Base-by-base conservation (phyloP, 73 alveolate species). In the Paramecium sexaurelia region DNA sequence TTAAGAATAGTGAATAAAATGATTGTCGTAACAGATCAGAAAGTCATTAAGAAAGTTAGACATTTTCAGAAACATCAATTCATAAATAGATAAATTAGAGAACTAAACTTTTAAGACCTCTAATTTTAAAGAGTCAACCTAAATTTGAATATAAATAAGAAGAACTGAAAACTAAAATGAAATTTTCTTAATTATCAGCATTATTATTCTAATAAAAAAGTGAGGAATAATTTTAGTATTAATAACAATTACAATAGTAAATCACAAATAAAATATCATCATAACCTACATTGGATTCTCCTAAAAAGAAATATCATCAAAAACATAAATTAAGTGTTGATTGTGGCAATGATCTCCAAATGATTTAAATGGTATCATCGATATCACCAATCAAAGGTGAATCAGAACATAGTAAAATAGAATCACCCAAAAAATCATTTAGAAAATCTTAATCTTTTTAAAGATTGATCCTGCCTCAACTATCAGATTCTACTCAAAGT, bases 371-470 rank as follows among this genome's bases (percentile, higher is more conserved):
- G 24, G 43, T 61, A 61, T 29, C 47, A 26, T 61, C 83, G 5
- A 27, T 61, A 13, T 61, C 83, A 11, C 83, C 83, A 11, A 61
- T 61, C 47, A 61, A 61, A 32, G 83, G 83, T 32, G 83, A 61
- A 3, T 61, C 83, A 0, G 83, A 61, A 7, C 83, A 61, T 61
- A 61, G 83, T n/a, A 61, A 61, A 61, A 26, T 61, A 10, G 83
- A 61, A 24, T 61, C 83, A 61, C 83, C 83, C 0, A 26, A 61
- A 29, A 61, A 61, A 11, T 29, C 47, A 26, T 61, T 61, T 61
- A 61, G 83, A 61, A 61, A 61, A 32, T 61, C 83, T 61, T 32
- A 61, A 24, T 61, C 83, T 29, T 61, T 61, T 61, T 61, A 61
- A 19, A 61, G 83, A 61, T 61, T 61, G 83, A 61, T 61, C 9